Percentiles rank a stretch among this genome's conserved stretches.
Conservation (phyloP, 305 asterid genomes). For the Salvia sclarea region DNA sequence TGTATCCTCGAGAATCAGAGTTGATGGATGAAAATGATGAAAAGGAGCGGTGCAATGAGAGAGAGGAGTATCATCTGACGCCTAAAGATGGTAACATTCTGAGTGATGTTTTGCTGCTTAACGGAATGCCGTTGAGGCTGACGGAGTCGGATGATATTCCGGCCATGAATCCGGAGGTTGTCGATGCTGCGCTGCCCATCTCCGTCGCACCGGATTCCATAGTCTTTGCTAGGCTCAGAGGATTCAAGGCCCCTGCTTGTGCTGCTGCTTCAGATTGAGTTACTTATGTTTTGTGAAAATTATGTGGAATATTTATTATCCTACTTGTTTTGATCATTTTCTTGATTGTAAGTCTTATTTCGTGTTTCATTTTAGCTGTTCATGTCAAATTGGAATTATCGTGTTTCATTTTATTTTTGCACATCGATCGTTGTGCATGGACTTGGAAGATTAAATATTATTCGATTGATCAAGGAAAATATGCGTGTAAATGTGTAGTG, state of each 20-base stretch:
- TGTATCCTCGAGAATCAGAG: conserved; percentile 10
- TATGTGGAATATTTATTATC: neutral
- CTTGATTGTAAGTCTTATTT: neutral
- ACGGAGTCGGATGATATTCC: conserved; percentile 60
- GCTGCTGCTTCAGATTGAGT: neutral
- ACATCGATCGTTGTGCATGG: too few species aligned
- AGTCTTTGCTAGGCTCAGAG: conserved; percentile 53
- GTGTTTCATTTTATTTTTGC: too few species aligned
- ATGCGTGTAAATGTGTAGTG: too few species aligned
- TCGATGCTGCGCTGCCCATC: conserved; percentile 48
- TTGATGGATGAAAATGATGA: neutral
- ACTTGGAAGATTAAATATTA: too few species aligned
- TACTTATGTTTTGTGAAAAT: neutral
- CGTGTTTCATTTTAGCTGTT: too few species aligned
- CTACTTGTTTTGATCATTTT: neutral
- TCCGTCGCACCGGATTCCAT: conserved; percentile 55
- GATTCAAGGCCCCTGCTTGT: conserved; percentile 68
- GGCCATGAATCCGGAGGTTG: conserved; percentile 44
- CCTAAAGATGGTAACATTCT: conserved; percentile 67
- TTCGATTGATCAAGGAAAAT: too few species aligned
- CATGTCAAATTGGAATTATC: too few species aligned
- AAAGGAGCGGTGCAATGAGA: neutral
- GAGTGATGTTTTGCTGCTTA: conserved; percentile 62
- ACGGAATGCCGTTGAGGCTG: conserved; percentile 64
- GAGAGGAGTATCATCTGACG: conserved; percentile 79